A percentile compares a stretch with the other conserved stretches of the same genome.
phyloP scores from a whole-genome alignment of 2,329 filamentous ascomycete species.

The Trichophyton benhamiae region DNA sequence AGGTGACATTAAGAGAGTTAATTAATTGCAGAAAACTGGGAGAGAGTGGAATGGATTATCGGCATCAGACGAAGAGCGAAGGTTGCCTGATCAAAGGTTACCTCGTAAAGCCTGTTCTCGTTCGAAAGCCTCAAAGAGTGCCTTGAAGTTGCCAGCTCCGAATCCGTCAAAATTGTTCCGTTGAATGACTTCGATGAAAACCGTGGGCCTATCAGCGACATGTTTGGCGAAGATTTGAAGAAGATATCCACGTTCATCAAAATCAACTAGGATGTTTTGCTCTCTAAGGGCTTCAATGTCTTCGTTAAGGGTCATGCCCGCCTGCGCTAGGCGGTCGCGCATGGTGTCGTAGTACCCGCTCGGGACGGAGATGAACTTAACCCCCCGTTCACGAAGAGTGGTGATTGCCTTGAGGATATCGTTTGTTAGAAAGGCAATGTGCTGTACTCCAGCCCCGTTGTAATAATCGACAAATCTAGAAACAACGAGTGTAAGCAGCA shows the following conservation, averaged over 20 bases:
- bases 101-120: constrained; percentile 71
- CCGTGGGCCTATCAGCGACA: constrained; percentile 80
- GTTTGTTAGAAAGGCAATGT: constrained; percentile 69
- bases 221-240: constrained; percentile 65
- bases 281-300: constrained; percentile 61
- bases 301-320: constrained; percentile 50
- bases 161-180: constrained; percentile 78
- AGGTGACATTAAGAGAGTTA: too few species aligned
- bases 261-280: constrained; percentile 78
- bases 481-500: neutral
- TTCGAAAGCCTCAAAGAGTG: constrained; percentile 84
- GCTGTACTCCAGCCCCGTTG: constrained; percentile 72
- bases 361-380: constrained; percentile 78
- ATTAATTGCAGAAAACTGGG: neutral
- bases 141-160: constrained; percentile 87
- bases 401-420: constrained; percentile 64
- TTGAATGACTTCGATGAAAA: constrained; percentile 90
- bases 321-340: constrained; percentile 52
- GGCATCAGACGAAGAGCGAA: neutral
- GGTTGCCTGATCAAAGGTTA: constrained; percentile 41
- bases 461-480: constrained; percentile 58
- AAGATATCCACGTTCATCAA: constrained; percentile 78
- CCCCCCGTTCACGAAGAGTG: constrained; percentile 61
- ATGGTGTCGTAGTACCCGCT: constrained; percentile 69
- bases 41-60: neutral